A percentile compares a stretch with the other conserved stretches of the same genome.
These are phyloP conservation scores for Medicago truncatula DNA, from an alignment of 306 rosid genomes.

Conservation along the genomic window DNA sequence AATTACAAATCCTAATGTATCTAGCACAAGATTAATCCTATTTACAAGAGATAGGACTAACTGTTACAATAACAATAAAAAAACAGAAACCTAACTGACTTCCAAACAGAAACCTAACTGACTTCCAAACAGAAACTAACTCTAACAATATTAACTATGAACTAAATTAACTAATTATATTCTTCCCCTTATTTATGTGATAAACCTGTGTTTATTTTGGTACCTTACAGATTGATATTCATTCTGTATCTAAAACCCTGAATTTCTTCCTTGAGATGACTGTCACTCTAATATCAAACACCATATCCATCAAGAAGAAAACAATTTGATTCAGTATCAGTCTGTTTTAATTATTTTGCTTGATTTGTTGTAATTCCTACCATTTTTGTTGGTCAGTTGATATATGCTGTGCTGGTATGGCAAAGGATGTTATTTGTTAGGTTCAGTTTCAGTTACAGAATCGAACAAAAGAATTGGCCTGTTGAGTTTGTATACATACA, in stretches of 20 bases:
- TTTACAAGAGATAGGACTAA: not conserved
- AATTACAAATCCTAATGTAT: not conserved
- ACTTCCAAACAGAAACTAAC: not conserved
- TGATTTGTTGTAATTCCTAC: not conserved
- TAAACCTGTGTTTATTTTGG: not conserved
- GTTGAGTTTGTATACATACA: not conserved
- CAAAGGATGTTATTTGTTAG: not conserved
- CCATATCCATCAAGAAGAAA: too few species aligned
- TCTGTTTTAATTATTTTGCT: too few species aligned
- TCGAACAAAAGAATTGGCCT: not conserved
- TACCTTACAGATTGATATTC: not conserved
- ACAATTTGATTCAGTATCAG: not conserved
- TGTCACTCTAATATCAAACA: too few species aligned
- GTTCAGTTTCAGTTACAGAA: not conserved
- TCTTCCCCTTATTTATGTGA: not conserved
- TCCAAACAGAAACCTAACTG: not conserved
- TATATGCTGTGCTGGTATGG: not conserved
- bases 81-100: not conserved
- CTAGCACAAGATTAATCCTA: not conserved
- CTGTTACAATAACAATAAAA: not conserved
- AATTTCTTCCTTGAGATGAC: not conserved
- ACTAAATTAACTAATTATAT: not conserved
- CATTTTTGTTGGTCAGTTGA: not conserved
- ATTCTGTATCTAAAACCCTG: slow-evolving; percentile 30
- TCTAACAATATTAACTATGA: not conserved